Base-by-base conservation (phyloP, 768 basidiomycete genomes). In the Auriscalpium orientale region DNA sequence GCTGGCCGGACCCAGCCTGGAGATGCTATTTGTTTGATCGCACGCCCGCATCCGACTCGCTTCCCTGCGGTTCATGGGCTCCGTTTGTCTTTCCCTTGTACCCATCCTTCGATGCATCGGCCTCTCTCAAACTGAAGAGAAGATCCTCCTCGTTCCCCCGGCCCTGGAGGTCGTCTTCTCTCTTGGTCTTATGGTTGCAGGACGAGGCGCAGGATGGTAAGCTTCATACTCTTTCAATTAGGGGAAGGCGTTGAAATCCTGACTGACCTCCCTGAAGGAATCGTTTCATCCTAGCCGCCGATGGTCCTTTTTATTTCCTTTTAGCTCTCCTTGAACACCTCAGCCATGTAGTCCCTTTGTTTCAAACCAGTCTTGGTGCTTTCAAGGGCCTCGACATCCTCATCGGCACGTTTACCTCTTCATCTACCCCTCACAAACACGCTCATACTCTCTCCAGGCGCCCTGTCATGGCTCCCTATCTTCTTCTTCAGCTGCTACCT, bases 71-170 rank as follows among this genome's bases (percentile, higher is more conserved):
- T 36, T 44, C 47, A 58, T 64, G 61, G 56, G 52, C 49, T 36
- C 58, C 16, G 55, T 82, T 64, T 91, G 89, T 70, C 73, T 91
- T 58, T 90, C 89, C 34, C 72, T 80, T 38, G 80, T 83, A 56
- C 70, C 85, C 43, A 86, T 82, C 59, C 79, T 91, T 59, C 89
- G 89, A 57, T 91, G 89, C 66, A 68, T 78, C 58, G 74, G 76
- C 46, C 75, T 86, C 56, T 71, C 75, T 51, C 64, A 56, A 49
- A 61, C 71, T 22, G 70, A 89, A 69, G 75, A 72, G 53, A 67
- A 71, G 37, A 62, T 78, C 43, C 69, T 89, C 54, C 68, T 88
- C 59, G 76, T 89, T 57, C 87, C 87, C 34, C 76, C 83, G 16
- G 79, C 70, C 43, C 65, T 89, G 51, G 87, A 89, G 68, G 67